phyloP scores from a whole-genome alignment of 2,329 filamentous ascomycete species.

The Sclerotinia minor region DNA sequence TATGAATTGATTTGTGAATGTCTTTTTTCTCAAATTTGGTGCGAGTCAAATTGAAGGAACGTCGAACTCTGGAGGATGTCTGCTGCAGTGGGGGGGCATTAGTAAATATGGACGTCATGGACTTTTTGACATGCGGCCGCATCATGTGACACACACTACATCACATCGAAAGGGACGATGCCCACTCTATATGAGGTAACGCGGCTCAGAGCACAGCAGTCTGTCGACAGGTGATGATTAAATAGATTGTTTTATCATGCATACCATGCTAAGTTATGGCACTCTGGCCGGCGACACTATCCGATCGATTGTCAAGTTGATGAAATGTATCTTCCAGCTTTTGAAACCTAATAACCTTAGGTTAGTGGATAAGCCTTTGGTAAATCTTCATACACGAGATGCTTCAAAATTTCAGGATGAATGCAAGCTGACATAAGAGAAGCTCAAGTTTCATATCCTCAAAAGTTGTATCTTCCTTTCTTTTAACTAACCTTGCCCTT shows the following conservation, averaged over 20 bases:
- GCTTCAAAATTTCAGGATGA: not conserved
- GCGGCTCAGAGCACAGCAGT: not conserved
- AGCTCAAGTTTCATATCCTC: not conserved
- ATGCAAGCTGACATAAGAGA: not conserved
- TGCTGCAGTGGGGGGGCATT: not conserved
- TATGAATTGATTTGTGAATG: not conserved
- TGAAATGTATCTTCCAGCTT: no score
- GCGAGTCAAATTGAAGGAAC: not conserved
- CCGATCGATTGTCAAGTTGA: no score
- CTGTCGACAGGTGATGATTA: no score
- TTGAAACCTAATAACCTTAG: not conserved
- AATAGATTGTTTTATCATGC: not conserved
- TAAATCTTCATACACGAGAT: not conserved
- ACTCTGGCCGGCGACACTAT: not conserved
- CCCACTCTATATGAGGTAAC: no score
- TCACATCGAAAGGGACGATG: not conserved
- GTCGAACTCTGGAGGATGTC: conserved; percentile 1
- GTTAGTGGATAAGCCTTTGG: no score
- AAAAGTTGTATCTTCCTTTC: not conserved
- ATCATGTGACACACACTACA: conserved; percentile 1
- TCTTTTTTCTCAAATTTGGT: not conserved
- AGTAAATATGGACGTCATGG: conserved; percentile 16
- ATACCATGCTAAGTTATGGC: not conserved
- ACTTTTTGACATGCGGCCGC: conserved; percentile 5
- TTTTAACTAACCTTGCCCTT: not conserved